Evolutionary conservation across 305 asterid genomes (phyloP).

Genomic region (Ilex paraguariensis): DNA sequence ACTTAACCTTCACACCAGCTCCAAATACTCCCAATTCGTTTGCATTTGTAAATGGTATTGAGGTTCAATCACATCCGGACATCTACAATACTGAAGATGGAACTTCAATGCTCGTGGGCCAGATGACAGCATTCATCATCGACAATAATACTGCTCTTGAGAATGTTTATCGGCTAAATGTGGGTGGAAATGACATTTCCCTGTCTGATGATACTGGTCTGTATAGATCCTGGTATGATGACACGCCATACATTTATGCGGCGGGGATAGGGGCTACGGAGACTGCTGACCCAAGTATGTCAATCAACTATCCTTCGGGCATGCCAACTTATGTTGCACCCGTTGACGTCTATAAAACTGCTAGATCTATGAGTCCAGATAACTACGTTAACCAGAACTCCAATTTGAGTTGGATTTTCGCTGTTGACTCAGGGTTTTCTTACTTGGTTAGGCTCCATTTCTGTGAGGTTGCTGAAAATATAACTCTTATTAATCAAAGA

Average conservation of each 20-base stretch:
- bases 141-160: constrained; percentile 63
- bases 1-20: constrained; percentile 59
- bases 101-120: constrained; percentile 36
- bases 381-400: constrained; percentile 40
- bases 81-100: constrained; percentile 54
- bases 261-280: constrained; percentile 57
- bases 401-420: constrained; percentile 71
- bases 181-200: constrained; percentile 81
- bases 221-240: constrained; percentile 69
- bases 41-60: constrained; percentile 80
- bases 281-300: constrained; percentile 49
- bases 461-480: constrained; percentile 52
- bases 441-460: constrained; percentile 90
- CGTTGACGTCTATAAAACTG: constrained; percentile 56
- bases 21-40: constrained; percentile 37
- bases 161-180: constrained; percentile 70
- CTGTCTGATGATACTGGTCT: constrained; percentile 74
- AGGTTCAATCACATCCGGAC: constrained; percentile 74
- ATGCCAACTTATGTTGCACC: constrained; percentile 65
- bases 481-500: constrained; percentile 48
- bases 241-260: constrained; percentile 42
- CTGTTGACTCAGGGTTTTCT: constrained; percentile 64
- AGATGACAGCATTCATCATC: constrained; percentile 29
- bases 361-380: constrained; percentile 79
- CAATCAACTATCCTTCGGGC: constrained; percentile 37